These are phyloP conservation scores for Batkoa obscura DNA, from an alignment of 371 early-diverging fungal species.

Conservation along the genomic window DNA sequence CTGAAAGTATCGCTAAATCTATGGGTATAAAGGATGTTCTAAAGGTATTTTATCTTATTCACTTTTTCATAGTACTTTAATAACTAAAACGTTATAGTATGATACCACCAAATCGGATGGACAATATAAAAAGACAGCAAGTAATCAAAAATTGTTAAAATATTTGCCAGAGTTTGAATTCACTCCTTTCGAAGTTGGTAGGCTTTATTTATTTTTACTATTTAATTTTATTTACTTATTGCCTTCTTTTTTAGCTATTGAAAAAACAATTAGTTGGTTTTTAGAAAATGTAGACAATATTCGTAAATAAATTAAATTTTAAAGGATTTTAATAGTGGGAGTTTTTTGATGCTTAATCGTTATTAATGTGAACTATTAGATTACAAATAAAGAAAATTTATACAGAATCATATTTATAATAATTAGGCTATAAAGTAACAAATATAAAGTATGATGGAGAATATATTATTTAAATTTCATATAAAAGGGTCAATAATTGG, in stretches of 20 bases:
- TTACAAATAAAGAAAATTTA: too few species aligned
- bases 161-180: slow-evolving; percentile 62
- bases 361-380: too few species aligned
- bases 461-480: too few species aligned
- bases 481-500: too few species aligned
- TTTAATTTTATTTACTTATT: background rate
- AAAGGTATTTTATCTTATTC: too few species aligned
- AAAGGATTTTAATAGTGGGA: background rate
- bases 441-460: too few species aligned
- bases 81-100: slow-evolving; percentile 41
- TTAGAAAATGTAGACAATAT: slow-evolving; percentile 41
- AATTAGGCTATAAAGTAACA: too few species aligned
- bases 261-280: slow-evolving; percentile 65
- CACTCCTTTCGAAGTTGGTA: slow-evolving; percentile 57
- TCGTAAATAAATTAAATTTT: slow-evolving; percentile 18
- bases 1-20: slow-evolving; percentile 48
- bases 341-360: too few species aligned
- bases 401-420: too few species aligned
- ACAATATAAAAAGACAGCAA: slow-evolving; percentile 74
- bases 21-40: slow-evolving; percentile 13
- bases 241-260: slow-evolving; percentile 27
- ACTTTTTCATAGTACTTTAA: slow-evolving; percentile 7
- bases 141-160: slow-evolving; percentile 53
- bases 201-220: background rate
- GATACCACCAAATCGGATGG: slow-evolving; percentile 65